These are phyloP conservation scores for Colletotrichum sp. DNA, from an alignment of 2,329 filamentous ascomycete genomes.

Conservation along the genomic window DNA sequence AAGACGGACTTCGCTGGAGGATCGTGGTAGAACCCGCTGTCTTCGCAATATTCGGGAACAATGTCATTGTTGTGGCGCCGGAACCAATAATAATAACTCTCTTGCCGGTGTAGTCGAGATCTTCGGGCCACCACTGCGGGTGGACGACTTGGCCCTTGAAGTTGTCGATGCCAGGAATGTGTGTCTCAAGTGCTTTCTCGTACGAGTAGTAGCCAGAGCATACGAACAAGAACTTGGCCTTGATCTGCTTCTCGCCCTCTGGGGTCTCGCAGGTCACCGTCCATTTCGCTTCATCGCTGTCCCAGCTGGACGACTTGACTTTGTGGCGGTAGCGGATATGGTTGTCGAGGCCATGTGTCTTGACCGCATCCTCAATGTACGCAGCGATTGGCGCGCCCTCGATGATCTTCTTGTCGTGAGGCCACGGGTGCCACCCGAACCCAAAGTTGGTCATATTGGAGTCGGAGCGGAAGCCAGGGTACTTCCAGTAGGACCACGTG, in stretches of 20 bases:
- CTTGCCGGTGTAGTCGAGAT: conserved; percentile 70
- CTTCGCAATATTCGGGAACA: conserved; percentile 73
- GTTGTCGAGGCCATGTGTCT: conserved; percentile 54
- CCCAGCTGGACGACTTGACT: conserved; percentile 57
- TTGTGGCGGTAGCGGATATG: conserved; percentile 58
- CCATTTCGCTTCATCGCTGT: conserved; percentile 61
- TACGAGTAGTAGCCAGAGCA: conserved; percentile 77
- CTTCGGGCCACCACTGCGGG: conserved; percentile 79
- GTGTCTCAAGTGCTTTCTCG: conserved; percentile 60
- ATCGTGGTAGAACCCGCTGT: conserved; percentile 74
- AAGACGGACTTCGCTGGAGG: conserved; percentile 80
- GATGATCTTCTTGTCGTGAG: conserved; percentile 56
- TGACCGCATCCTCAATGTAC: conserved; percentile 60
- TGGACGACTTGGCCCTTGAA: conserved; percentile 72
- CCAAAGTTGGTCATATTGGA: conserved; percentile 67
- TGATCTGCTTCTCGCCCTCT: conserved; percentile 26
- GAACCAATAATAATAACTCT: conserved; percentile 76
- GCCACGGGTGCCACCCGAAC: conserved; percentile 77
- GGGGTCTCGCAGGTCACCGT: conserved; percentile 47
- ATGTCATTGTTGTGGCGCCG: conserved; percentile 80
- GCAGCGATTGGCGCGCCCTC: conserved; percentile 54
- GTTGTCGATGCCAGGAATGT: conserved; percentile 70
- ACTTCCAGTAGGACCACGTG: conserved; percentile 81
- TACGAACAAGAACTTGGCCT: conserved; percentile 64
- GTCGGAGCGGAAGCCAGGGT: conserved; percentile 75